phyloP scores from a whole-genome alignment of 1,284 basidiomycete genomes.

The Boletus sp. region DNA sequence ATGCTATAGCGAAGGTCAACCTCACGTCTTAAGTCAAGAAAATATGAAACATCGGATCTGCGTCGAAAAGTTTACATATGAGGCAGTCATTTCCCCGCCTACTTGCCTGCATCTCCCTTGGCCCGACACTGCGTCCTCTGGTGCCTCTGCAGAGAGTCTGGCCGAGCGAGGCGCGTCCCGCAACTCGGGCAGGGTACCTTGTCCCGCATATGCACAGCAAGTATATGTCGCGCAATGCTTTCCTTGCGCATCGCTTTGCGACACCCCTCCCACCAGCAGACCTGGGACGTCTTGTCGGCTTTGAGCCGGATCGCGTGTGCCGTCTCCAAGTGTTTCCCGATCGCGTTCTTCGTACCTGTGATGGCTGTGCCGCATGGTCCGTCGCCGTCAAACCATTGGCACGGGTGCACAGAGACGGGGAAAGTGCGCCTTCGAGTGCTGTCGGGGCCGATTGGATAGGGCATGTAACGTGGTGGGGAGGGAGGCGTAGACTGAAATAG shows the following conservation, averaged over 20 bases:
- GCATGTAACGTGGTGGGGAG: constrained; percentile 1
- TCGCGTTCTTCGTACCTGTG: constrained; percentile 10
- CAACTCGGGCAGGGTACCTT: constrained; percentile 21
- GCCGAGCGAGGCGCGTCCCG: constrained; percentile 19
- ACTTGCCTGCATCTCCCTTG: neutral
- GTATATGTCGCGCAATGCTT: constrained; percentile 25
- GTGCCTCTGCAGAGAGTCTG: constrained; percentile 27
- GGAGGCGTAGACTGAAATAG: neutral
- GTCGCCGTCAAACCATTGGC: constrained; percentile 12
- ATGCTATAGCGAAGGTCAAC: neutral
- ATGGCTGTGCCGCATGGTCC: constrained; percentile 2
- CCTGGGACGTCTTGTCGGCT: constrained; percentile 2
- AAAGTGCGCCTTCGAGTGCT: neutral
- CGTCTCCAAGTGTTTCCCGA: constrained; percentile 14
- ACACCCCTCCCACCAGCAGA: constrained; percentile 19
- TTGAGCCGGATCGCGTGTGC: constrained; percentile 9
- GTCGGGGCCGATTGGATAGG: constrained; percentile 4
- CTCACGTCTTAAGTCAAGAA: neutral
- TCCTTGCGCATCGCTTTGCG: constrained; percentile 21
- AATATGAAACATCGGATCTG: neutral
- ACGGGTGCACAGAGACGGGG: neutral
- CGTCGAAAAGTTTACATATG: neutral
- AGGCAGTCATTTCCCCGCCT: neutral
- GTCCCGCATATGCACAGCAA: constrained; percentile 21
- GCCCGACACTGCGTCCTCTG: constrained; percentile 11